These are phyloP conservation scores for Colletotrichum sp. DNA, from an alignment of 2,329 filamentous ascomycete species.

Conservation along the genomic window DNA sequence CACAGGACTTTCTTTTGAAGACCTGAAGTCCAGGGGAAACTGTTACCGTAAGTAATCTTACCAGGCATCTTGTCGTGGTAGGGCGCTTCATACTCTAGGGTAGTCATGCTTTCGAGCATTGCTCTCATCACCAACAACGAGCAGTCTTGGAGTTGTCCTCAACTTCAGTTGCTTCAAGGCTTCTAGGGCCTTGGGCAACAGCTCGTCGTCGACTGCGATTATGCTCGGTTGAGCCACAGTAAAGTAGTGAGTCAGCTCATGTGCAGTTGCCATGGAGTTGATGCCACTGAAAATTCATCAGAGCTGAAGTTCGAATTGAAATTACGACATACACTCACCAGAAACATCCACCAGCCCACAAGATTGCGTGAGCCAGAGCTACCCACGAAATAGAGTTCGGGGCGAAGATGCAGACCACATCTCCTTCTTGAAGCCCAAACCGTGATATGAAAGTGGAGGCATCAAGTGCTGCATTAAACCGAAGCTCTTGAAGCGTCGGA, in stretches of 20 bases:
- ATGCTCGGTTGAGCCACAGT: conserved; percentile 22
- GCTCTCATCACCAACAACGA: neutral
- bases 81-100: neutral
- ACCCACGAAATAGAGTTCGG: conserved; percentile 26
- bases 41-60: neutral
- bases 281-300: conserved; percentile 21
- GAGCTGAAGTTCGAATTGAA: neutral
- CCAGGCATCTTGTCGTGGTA: neutral
- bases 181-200: conserved; percentile 15
- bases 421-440: conserved; percentile 9
- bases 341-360: conserved; percentile 28
- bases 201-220: conserved; percentile 21
- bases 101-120: neutral
- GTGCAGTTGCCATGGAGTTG: conserved; percentile 26
- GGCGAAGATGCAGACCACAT: conserved; percentile 26
- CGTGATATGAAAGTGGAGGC: neutral
- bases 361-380: conserved; percentile 21
- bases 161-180: neutral
- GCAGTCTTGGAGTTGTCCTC: neutral
- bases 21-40: neutral
- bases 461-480: neutral
- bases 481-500: neutral
- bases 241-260: conserved; percentile 27
- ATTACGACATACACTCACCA: neutral
- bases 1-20: neutral